Base-by-base conservation (phyloP, 805 yeast genomes). In the Yarrowia phangngaensis region DNA sequence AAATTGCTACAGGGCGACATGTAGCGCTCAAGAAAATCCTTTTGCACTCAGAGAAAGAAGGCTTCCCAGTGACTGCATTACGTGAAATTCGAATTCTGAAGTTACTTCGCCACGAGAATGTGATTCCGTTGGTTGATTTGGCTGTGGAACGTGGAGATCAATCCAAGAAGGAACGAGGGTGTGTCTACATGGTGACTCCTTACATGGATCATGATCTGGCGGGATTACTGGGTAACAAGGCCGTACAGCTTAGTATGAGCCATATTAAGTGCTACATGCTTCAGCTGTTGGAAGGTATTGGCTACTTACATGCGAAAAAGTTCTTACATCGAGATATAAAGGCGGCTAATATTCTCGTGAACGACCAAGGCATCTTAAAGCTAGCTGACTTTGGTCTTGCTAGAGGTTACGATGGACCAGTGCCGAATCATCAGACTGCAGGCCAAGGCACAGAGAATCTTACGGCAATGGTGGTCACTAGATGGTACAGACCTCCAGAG, bases 401-500 rank as follows among this genome's bases (percentile, higher is more conserved):
- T 1, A 72, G 97, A 54, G 63, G 72, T 14, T 84, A 79, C 62
- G 74, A 72, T 51, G 94, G 88, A 1, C 63, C 68, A 3, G 68
- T 72, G 0, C 94, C 94, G 1, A 69, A 68, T 11, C 53, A 66
- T 3, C 70, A 69, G 0, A 72, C 73, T 33, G 74, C 78, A 1
- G 68, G 69, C 0, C 65, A 63, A 6, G 70, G 70, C 4, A 53
- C 58, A 2, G 59, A 64, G 5, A 60, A 68, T 23, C 74, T 78
- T 55, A 79, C 85, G 0, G 73, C 76, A n/a, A 72, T 77, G 49
- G 98, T 92, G 2, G 97, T 92, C 28, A 92, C 98, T 0, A 68
- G 98, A 55, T 92, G 98, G 98, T 92, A 94, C 65, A 72, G 98
- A 52, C 95, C 98, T 1, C 98, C 97, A 0, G 98, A 90, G 63